phyloP scores from a whole-genome alignment of 257 asterid species.

The Solanum tarapatanum region DNA sequence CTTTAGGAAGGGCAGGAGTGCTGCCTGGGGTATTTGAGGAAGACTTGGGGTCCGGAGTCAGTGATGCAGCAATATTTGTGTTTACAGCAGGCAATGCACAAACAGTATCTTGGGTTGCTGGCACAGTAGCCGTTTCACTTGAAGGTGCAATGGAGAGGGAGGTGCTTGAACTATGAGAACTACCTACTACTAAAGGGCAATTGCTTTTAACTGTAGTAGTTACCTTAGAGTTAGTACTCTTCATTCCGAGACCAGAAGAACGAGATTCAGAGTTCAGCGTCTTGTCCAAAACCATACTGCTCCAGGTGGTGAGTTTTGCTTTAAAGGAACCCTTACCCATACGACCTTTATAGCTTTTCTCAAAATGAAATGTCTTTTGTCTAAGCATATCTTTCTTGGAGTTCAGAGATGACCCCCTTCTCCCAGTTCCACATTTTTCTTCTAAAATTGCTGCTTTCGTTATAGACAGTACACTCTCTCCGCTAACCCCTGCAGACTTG shows the following conservation, averaged over 20 bases:
- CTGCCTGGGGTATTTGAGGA: slow-evolving; percentile 5
- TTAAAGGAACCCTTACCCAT: slow-evolving; percentile 54
- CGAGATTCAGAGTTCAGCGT: slow-evolving; percentile 32
- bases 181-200: slow-evolving; percentile 15
- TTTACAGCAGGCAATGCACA: slow-evolving; percentile 25
- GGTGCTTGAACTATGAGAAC: slow-evolving; percentile 9
- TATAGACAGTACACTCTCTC: slow-evolving; percentile 12
- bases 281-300: slow-evolving; percentile 57
- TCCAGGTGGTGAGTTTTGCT: slow-evolving; percentile 60
- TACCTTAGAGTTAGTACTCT: slow-evolving; percentile 29
- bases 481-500: slow-evolving; percentile 12
- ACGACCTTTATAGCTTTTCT: slow-evolving; percentile 56
- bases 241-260: slow-evolving; percentile 23
- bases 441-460: slow-evolving; percentile 18
- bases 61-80: slow-evolving; percentile 13
- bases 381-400: slow-evolving; percentile 55
- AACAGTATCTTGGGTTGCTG: slow-evolving; percentile 21
- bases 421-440: slow-evolving; percentile 27
- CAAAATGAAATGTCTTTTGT: slow-evolving; percentile 54
- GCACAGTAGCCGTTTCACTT: neutral
- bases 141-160: slow-evolving; percentile 11
- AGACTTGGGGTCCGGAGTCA: slow-evolving; percentile 5
- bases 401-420: slow-evolving; percentile 28
- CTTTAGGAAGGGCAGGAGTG: slow-evolving; percentile 11
- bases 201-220: slow-evolving; percentile 15